These are phyloP conservation scores for Cucumis sativus DNA, from an alignment of 306 rosid genomes.

Conservation along the genomic window Cucumber_9930_V3 NC_026655.2:22057501-22058000, in stretches of 20 bases:
- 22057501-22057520: not conserved
- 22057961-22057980: constrained; percentile 10
- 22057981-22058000: not conserved
- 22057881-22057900: constrained; percentile 85
- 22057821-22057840: constrained; percentile 9
- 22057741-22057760: constrained; percentile 92
- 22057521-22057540: not conserved
- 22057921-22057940: constrained; percentile 97
- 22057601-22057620: constrained; percentile 98
- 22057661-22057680: constrained; percentile 98
- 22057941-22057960: constrained; percentile 24
- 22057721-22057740: constrained; percentile 97
- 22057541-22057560: not conserved
- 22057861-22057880: constrained; percentile 99
- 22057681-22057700: constrained; percentile 99
- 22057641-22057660: constrained; percentile 92
- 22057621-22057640: constrained; percentile 99
- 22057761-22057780: constrained; percentile 72
- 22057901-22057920: constrained; percentile 97
- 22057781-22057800: not conserved
- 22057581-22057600: constrained; percentile 99
- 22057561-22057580: constrained; percentile 17
- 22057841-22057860: constrained; percentile 73
- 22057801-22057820: constrained; percentile 8
- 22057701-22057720: constrained; percentile 99